These are phyloP conservation scores for Verticillium nubilum DNA, from an alignment of 2,329 filamentous ascomycete genomes.

Conservation along the genomic window DNA sequence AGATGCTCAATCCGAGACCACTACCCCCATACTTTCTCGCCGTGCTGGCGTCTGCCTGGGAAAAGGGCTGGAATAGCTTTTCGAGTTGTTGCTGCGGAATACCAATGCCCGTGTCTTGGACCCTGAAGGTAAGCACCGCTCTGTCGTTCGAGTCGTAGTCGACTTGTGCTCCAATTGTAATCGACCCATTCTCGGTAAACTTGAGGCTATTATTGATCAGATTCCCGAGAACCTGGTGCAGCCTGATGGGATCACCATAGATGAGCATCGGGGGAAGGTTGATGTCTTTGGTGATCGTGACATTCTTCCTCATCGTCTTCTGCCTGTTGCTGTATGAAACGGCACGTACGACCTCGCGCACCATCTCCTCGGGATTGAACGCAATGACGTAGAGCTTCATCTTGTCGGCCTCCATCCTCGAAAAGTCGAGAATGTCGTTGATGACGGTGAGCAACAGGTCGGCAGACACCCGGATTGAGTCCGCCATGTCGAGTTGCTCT, in stretches of 20 bases:
- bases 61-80: conserved; percentile 88
- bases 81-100: conserved; percentile 77
- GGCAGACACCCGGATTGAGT: conserved; percentile 80
- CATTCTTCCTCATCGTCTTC: conserved; percentile 56
- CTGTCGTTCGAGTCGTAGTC: conserved; percentile 65
- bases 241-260: conserved; percentile 59
- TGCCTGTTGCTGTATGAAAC: conserved; percentile 62
- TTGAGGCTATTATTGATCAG: conserved; percentile 91
- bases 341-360: conserved; percentile 60
- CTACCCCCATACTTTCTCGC: conserved; percentile 89
- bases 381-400: conserved; percentile 73
- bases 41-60: conserved; percentile 85
- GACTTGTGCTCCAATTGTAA: conserved; percentile 74
- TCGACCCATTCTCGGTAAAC: conserved; percentile 81
- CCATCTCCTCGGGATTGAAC: conserved; percentile 63
- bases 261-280: conserved; percentile 68
- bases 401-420: conserved; percentile 85
- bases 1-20: conserved; percentile 86
- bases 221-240: conserved; percentile 70
- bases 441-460: conserved; percentile 87
- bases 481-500: conserved; percentile 80
- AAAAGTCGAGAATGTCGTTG: conserved; percentile 94
- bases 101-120: conserved; percentile 86
- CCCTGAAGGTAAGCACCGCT: conserved; percentile 76
- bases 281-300: conserved; percentile 65